Evolutionary conservation across 495 filamentous ascomycete genomes (phyloP), one percentile per base, ranked within the genome.

Genomic region (Hypomontagnella monticulosa): DNA sequence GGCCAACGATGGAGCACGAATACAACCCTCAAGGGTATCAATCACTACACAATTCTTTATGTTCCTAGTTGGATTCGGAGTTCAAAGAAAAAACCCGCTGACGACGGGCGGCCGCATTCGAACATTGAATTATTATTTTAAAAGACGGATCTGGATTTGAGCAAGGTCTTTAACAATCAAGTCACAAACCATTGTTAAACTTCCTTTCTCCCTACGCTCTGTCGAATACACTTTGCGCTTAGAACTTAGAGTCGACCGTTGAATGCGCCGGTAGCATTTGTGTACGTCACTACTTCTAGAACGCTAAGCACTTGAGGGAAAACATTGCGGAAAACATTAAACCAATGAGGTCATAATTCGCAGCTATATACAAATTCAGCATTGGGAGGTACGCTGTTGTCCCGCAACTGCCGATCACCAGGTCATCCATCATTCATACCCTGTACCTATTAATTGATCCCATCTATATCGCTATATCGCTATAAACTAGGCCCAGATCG

Each of bases 341-440:
- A 9, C 42, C 27, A 49, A 69, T 69, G 66, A 69, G 55, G 66
- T 69, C 66, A 69, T 69, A 69, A 60, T 56, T 51, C 33, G 60
- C 50, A 27, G 40, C 33, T 42, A 27, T 23, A 53, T 57, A 32
- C 41, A 43, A 33, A 32, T 32, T 38, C 23, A 27, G 23, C 38
- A 46, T 40, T 47, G 19, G 15, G 54, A 47, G 49, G 49, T 30
- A 47, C 57, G 16, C 18, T 20, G 33, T 38, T 58, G 54, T 58
- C 37, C 65, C 65, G 65, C 65, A 63, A 63, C 58, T 58, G 54
- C 65, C 54, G 65, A 63, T 68, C 65, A 63, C 60, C 54, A 40
- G 59, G 34, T 50, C 59, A 63, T 63, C 42, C 6, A 4, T 32
- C 19, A 36, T 41, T 27, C 10, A n/a, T 36, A n/a, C 23, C 23